Evolutionary conservation across 164 flowering plant genomes (phyloP).

Genomic region (Aristolochia californica): DNA sequence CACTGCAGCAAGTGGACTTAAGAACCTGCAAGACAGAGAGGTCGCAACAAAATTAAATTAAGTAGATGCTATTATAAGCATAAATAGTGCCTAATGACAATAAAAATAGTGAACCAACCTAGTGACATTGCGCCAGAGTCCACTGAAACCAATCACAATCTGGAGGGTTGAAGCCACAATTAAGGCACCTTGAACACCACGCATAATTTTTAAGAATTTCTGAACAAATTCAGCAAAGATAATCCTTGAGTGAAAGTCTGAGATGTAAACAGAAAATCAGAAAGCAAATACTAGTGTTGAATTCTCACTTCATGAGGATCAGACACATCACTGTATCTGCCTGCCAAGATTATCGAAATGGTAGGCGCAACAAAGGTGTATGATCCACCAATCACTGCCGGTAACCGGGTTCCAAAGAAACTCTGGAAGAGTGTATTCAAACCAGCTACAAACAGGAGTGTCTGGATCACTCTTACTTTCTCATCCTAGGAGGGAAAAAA

Average conservation of each 20-base stretch:
- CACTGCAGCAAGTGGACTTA: constrained; percentile 78
- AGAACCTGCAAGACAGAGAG: constrained; percentile 37
- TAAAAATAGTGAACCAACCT: constrained; percentile 30
- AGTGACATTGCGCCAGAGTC: constrained; percentile 85
- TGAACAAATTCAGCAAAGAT: constrained; percentile 16
- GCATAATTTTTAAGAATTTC: constrained; percentile 79
- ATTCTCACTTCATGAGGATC: constrained; percentile 59
- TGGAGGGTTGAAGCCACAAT: constrained; percentile 87
- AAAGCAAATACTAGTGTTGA: not conserved
- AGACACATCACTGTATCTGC: constrained; percentile 51
- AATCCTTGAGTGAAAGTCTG: not conserved
- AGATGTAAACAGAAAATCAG: not conserved
- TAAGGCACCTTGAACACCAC: constrained; percentile 84
- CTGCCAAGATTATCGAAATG: constrained; percentile 69
- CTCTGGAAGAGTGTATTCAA: constrained; percentile 69
- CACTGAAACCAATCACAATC: constrained; percentile 82
- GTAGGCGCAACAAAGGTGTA: constrained; percentile 71
- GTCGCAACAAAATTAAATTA: not conserved
- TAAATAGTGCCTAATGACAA: not conserved
- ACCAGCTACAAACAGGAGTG: constrained; percentile 84
- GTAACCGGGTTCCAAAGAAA: constrained; percentile 77
- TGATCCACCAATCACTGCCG: constrained; percentile 87
- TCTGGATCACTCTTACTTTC: constrained; percentile 80
- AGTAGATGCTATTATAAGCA: not conserved
- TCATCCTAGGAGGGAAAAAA: constrained; percentile 45